These are phyloP conservation scores for Phytophthora palmivora DNA, from an alignment of 352 stramenopile genomes.

Conservation along the genomic window DNA sequence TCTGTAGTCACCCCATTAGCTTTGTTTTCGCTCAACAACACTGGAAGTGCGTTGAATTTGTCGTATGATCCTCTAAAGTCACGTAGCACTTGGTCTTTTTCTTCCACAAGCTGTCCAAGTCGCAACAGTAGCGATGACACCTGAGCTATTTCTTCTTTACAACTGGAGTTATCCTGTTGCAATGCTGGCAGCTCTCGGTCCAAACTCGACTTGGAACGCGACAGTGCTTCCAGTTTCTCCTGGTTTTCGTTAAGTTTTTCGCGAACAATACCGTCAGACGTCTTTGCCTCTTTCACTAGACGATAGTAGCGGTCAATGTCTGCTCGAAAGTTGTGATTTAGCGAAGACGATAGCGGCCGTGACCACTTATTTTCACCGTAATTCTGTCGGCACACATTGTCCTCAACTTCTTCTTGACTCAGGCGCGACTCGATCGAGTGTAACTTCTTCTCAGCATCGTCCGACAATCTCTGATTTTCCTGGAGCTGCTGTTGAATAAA, in stretches of 20 bases:
- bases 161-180: conserved; percentile 59
- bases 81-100: conserved; percentile 65
- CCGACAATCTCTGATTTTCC: conserved; percentile 58
- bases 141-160: conserved; percentile 53
- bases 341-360: conserved; percentile 52
- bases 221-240: conserved; percentile 46
- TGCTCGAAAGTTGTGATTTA: conserved; percentile 66
- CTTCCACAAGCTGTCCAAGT: conserved; percentile 57
- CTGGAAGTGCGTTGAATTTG: conserved; percentile 65
- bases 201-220: conserved; percentile 58
- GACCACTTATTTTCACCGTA: conserved; percentile 68
- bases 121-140: conserved; percentile 63
- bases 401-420: conserved; percentile 66
- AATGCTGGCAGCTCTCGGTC: conserved; percentile 62
- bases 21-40: conserved; percentile 49
- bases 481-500: conserved; percentile 61
- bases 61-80: conserved; percentile 63
- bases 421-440: conserved; percentile 62
- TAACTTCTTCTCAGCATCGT: conserved; percentile 66
- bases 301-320: conserved; percentile 82
- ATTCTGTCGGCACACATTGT: conserved; percentile 73
- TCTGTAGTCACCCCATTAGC: conserved; percentile 30
- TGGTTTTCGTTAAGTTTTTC: conserved; percentile 52
- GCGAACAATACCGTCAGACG: conserved; percentile 68
- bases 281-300: conserved; percentile 74